Conservation (phyloP, 257 asterid species). For the Capsicum chinense region DNA sequence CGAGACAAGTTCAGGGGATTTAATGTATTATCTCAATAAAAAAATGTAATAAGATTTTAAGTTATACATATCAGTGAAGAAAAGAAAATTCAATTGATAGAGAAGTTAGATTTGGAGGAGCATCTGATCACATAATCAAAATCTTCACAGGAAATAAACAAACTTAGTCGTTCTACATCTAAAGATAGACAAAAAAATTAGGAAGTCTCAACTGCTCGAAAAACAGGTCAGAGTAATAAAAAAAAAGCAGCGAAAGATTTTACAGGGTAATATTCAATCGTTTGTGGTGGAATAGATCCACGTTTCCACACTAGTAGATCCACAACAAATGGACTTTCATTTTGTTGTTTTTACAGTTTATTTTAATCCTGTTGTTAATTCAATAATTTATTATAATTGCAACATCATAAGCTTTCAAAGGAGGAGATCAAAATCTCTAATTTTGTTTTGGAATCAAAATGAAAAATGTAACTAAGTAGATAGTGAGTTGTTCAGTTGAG, state of each 20-base stretch:
- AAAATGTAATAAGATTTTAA: not conserved
- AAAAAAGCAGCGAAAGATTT: not conserved
- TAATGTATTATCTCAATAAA: no score
- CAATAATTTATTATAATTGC: not conserved
- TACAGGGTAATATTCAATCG: not conserved
- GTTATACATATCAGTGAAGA: not conserved
- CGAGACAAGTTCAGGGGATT: no score
- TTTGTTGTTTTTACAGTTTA: not conserved
- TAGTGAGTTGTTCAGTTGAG: not conserved
- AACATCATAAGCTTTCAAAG: not conserved
- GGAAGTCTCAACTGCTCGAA: not conserved
- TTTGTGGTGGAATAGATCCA: not conserved
- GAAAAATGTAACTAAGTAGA: not conserved
- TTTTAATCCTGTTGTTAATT: not conserved
- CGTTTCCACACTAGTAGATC: not conserved
- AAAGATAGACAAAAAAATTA: not conserved
- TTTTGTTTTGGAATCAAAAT: not conserved
- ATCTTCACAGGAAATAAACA: accelerated
- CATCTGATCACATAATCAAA: not conserved
- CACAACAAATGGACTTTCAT: not conserved
- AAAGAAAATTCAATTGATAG: not conserved
- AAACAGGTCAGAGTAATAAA: not conserved
- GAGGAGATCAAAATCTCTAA: not conserved
- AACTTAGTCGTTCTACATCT: not conserved
- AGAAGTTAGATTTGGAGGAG: not conserved